Percentiles rank a stretch among this genome's conserved stretches.
Evolutionary conservation across 805 yeast species (phyloP).

Genomic region (Zygoascus flipseniorum): DNA sequence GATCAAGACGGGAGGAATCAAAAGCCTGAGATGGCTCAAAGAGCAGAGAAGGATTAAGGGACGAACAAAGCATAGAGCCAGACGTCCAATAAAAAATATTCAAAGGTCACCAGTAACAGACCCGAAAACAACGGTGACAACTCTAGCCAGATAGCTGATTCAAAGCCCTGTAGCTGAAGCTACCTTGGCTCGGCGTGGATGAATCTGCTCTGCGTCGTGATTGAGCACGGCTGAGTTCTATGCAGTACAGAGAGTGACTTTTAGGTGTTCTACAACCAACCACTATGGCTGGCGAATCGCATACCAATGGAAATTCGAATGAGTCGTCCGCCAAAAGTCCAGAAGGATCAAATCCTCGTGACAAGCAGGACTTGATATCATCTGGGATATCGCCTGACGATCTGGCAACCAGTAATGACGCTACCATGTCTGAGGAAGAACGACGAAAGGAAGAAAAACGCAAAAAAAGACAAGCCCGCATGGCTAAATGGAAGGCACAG

Average conservation of each 20-base stretch:
- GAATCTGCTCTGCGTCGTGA: no score
- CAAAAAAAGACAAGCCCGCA: constrained; percentile 1
- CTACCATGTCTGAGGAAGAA: neutral
- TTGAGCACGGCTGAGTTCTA: no score
- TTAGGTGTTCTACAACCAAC: neutral
- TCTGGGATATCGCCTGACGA: neutral
- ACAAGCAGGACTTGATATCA: neutral
- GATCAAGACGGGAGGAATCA: no score
- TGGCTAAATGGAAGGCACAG: constrained; percentile 3
- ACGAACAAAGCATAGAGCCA: no score
- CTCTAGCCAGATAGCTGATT: no score
- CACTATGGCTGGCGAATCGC: neutral
- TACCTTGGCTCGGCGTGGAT: no score
- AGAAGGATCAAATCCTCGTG: neutral
- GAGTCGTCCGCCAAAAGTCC: neutral
- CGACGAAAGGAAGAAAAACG: neutral
- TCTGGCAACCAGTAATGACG: neutral
- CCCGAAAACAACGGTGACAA: no score
- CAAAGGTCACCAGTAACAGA: no score
- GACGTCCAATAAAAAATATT: no score
- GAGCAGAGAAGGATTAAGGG: no score
- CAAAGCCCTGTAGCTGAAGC: no score
- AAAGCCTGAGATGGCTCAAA: no score
- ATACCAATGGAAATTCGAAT: neutral
- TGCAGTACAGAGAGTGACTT: neutral